Evolutionary conservation across 306 rosid genomes (phyloP).

Genomic region (Pterocarpus santalinus): DNA sequence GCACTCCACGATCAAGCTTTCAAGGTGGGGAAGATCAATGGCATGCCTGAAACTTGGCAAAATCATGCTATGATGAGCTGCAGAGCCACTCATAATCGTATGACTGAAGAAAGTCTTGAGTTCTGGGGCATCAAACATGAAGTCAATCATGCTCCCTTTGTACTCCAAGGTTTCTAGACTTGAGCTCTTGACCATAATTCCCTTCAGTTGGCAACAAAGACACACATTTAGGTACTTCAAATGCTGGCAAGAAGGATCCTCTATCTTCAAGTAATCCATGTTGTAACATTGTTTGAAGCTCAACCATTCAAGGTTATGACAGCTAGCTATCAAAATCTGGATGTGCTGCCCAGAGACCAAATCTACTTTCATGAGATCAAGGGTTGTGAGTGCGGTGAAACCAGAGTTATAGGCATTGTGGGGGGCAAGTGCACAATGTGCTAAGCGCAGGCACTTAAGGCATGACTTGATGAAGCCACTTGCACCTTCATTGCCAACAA

Average conservation of each 20-base stretch:
- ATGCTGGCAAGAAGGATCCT: slow-evolving; percentile 38
- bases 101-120: slow-evolving; percentile 34
- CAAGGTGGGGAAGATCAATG: slow-evolving; percentile 30
- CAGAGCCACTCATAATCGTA: not conserved
- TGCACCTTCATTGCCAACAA: not conserved
- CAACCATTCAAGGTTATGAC: slow-evolving; percentile 41
- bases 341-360: slow-evolving; percentile 22
- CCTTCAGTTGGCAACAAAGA: slow-evolving; percentile 40
- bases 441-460: slow-evolving; percentile 42
- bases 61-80: not conserved
- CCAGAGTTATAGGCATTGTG: not conserved
- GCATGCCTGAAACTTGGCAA: slow-evolving; percentile 40
- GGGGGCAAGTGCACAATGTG: slow-evolving; percentile 49
- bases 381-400: slow-evolving; percentile 29
- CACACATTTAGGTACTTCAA: slow-evolving; percentile 48
- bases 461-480: not conserved
- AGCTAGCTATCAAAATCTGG: slow-evolving; percentile 31
- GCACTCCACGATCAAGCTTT: slow-evolving; percentile 46
- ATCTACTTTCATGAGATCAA: slow-evolving; percentile 47
- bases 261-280: slow-evolving; percentile 21
- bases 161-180: slow-evolving; percentile 51
- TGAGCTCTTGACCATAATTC: slow-evolving; percentile 14
- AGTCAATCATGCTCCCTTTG: slow-evolving; percentile 31
- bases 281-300: slow-evolving; percentile 41
- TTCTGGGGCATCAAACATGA: slow-evolving; percentile 37